Percentiles rank a stretch among this genome's conserved stretches.
Evolutionary conservation across 148 eudicot species (phyloP).

Genomic region (Fagopyrum tataricum): DNA sequence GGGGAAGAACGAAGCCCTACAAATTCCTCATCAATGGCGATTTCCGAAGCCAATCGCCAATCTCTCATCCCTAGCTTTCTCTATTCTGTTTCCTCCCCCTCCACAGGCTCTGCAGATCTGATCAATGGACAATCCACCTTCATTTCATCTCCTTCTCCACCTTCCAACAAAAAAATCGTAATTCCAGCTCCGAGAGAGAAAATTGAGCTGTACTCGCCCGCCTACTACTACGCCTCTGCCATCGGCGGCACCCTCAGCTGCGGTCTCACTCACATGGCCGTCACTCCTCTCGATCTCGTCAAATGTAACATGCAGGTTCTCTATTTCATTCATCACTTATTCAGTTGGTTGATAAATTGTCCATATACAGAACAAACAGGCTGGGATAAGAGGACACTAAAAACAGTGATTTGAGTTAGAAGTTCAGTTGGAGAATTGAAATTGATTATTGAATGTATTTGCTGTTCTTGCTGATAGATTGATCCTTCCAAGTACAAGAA

Average conservation of each 20-base stretch:
- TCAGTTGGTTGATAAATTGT: neutral
- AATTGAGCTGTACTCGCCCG: constrained; percentile 57
- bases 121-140: neutral
- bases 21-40: constrained; percentile 18
- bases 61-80: constrained; percentile 37
- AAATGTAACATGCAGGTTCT: constrained; percentile 67
- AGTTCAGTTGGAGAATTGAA: neutral
- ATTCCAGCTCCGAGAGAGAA: constrained; percentile 53
- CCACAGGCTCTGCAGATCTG: constrained; percentile 1
- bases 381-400: too few relatives aligned
- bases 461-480: constrained; percentile 25
- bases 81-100: constrained; percentile 11
- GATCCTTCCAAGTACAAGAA: constrained; percentile 60
- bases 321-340: neutral
- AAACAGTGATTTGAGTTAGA: too few relatives aligned
- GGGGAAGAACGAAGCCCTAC: neutral
- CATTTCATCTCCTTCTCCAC: neutral
- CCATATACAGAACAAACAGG: too few relatives aligned
- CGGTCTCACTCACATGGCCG: constrained; percentile 58
- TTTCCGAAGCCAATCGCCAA: constrained; percentile 14
- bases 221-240: constrained; percentile 48
- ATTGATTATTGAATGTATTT: neutral
- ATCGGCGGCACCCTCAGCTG: constrained; percentile 48
- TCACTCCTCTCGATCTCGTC: constrained; percentile 72
- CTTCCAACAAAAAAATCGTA: constrained; percentile 17